phyloP scores from a whole-genome alignment of 306 rosid genomes.

The Medicago arabica region DNA sequence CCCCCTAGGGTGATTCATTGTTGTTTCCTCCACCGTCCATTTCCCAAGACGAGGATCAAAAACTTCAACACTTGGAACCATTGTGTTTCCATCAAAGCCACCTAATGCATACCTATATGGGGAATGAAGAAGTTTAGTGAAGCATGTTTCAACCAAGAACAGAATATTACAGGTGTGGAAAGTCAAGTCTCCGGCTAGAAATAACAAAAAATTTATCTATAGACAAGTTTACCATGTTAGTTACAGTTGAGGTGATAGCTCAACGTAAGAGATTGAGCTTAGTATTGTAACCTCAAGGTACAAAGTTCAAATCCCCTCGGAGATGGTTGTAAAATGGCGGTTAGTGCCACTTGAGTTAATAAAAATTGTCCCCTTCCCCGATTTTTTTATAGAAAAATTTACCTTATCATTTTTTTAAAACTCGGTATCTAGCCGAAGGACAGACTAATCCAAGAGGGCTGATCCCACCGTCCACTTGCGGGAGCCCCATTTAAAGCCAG shows the following conservation, averaged over 20 bases:
- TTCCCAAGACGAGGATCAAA: constrained; percentile 76
- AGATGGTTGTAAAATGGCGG: no score
- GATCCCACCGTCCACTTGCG: no score
- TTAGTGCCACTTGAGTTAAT: no score
- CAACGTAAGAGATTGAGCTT: no score
- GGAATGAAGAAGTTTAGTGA: constrained; percentile 29
- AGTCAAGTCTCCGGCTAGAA: constrained; percentile 17
- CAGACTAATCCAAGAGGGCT: no score
- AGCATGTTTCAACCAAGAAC: background rate
- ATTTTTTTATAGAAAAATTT: background rate
- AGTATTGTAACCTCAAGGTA: no score
- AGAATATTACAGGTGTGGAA: background rate
- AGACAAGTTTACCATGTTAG: constrained; percentile 6
- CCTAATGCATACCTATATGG: constrained; percentile 68
- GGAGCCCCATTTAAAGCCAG: no score
- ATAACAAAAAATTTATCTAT: background rate
- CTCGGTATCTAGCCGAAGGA: no score
- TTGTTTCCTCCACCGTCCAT: constrained; percentile 72
- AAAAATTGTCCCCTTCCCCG: no score
- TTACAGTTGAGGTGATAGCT: no score
- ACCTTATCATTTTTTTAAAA: background rate
- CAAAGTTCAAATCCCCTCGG: no score
- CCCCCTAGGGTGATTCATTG: constrained; percentile 69
- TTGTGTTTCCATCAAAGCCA: constrained; percentile 65
- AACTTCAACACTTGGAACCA: constrained; percentile 77